phyloP scores from a whole-genome alignment of 768 basidiomycete species.

The Boletus subcaerulescens region DNA sequence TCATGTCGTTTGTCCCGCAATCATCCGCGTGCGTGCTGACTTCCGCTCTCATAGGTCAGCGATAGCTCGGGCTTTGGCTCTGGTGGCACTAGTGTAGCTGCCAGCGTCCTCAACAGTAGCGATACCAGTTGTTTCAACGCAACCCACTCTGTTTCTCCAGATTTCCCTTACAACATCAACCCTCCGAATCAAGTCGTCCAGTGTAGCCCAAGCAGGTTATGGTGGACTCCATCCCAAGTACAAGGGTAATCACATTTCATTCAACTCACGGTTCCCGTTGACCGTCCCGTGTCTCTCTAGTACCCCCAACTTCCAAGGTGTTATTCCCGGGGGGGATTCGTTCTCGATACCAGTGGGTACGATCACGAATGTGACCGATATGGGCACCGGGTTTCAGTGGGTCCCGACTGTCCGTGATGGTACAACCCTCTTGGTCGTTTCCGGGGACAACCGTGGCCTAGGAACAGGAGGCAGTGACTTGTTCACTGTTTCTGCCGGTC shows the following conservation, averaged over 20 bases:
- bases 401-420: slow-evolving; percentile 60
- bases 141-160: slow-evolving; percentile 43
- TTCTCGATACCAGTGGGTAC: slow-evolving; percentile 56
- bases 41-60: slow-evolving; percentile 43
- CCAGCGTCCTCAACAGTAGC: slow-evolving; percentile 47
- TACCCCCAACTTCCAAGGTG: slow-evolving; percentile 58
- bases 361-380: slow-evolving; percentile 39
- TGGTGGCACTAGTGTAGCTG: slow-evolving; percentile 72
- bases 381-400: slow-evolving; percentile 72
- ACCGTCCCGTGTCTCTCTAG: slow-evolving; percentile 31
- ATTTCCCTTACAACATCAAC: slow-evolving; percentile 58
- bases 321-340: slow-evolving; percentile 79
- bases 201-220: slow-evolving; percentile 60
- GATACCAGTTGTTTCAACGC: slow-evolving; percentile 62
- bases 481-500: slow-evolving; percentile 53
- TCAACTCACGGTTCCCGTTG: neutral
- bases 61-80: slow-evolving; percentile 61
- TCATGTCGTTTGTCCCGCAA: slow-evolving; percentile 11
- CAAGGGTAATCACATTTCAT: slow-evolving; percentile 44
- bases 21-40: neutral
- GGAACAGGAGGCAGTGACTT: slow-evolving; percentile 66
- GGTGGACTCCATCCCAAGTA: slow-evolving; percentile 54
- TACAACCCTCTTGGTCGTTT: slow-evolving; percentile 63
- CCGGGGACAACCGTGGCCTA: slow-evolving; percentile 62
- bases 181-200: slow-evolving; percentile 66